Percentiles rank a stretch among this genome's conserved stretches.
Conservation (phyloP, 2,329 filamentous ascomycete genomes). For the Neofusicoccum ribis region DNA sequence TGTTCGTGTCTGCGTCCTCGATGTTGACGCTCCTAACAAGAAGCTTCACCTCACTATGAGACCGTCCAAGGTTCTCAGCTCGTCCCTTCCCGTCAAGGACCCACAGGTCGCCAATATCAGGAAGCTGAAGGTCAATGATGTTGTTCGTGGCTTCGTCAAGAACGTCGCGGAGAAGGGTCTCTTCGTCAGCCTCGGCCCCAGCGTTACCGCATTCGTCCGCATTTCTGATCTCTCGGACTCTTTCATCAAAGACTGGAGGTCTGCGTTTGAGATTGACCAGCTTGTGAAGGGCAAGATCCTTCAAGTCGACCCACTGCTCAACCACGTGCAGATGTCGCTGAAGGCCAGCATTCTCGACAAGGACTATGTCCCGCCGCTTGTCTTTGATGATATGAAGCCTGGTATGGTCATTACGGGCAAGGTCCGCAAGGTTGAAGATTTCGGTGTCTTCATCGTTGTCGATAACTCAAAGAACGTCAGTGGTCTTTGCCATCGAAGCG, state of each 20-base stretch:
- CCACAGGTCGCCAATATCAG: conserved; percentile 70
- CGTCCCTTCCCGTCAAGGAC: conserved; percentile 77
- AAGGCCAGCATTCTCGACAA: conserved; percentile 82
- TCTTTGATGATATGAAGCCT: conserved; percentile 72
- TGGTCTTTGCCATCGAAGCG: conserved; percentile 86
- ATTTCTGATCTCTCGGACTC: conserved; percentile 87
- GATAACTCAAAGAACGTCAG: conserved; percentile 87
- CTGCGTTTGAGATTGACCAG: conserved; percentile 82
- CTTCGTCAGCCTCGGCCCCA: conserved; percentile 80
- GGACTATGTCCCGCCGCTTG: conserved; percentile 71
- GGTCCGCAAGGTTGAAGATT: conserved; percentile 90
- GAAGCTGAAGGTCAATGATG: conserved; percentile 74
- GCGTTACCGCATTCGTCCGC: conserved; percentile 78
- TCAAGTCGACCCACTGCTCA: conserved; percentile 65
- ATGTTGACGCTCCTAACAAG: conserved; percentile 82
- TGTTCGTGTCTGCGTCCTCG: conserved; percentile 80
- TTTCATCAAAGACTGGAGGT: conserved; percentile 95
- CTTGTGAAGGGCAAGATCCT: conserved; percentile 85
- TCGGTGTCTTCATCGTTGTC: conserved; percentile 89
- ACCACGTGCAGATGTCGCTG: conserved; percentile 80
- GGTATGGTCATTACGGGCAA: conserved; percentile 87
- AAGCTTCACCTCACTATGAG: conserved; percentile 77
- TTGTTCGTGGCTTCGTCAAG: conserved; percentile 89
- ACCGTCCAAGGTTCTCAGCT: conserved; percentile 86
- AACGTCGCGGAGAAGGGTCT: conserved; percentile 86